Conservation (phyloP, 2,329 filamentous ascomycete species). For the Ceratocystis smalleyi region DNA sequence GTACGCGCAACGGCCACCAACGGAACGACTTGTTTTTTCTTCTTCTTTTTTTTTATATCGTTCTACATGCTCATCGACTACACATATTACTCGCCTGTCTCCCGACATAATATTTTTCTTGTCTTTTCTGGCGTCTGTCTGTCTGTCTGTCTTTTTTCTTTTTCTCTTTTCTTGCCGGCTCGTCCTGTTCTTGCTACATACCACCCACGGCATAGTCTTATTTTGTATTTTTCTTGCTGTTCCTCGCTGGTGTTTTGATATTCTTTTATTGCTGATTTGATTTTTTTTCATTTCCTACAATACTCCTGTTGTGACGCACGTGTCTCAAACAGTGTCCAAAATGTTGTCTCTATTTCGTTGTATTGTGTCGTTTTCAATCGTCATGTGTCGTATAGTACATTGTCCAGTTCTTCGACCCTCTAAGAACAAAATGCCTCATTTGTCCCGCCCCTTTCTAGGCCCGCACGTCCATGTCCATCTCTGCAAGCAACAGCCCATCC, state of each 20-base stretch:
- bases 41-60: neutral
- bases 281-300: neutral
- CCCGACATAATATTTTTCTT: neutral
- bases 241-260: neutral
- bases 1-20: slow-evolving; percentile 4
- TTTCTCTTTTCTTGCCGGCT: neutral
- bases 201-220: neutral
- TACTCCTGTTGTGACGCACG: neutral
- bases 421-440: neutral
- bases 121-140: neutral
- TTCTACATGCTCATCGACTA: neutral
- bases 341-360: too few relatives aligned
- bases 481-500: slow-evolving; percentile 54
- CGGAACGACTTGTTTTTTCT: slow-evolving; percentile 10
- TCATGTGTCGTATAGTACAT: slow-evolving; percentile 1
- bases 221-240: neutral
- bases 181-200: neutral
- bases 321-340: neutral
- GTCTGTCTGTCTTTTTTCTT: neutral
- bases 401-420: neutral
- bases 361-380: neutral
- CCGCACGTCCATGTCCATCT: slow-evolving; percentile 52
- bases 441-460: neutral
- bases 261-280: neutral
- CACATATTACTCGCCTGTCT: neutral